Conservation (phyloP, 1,284 basidiomycete genomes). For the Anthracocystis walkeri region DNA sequence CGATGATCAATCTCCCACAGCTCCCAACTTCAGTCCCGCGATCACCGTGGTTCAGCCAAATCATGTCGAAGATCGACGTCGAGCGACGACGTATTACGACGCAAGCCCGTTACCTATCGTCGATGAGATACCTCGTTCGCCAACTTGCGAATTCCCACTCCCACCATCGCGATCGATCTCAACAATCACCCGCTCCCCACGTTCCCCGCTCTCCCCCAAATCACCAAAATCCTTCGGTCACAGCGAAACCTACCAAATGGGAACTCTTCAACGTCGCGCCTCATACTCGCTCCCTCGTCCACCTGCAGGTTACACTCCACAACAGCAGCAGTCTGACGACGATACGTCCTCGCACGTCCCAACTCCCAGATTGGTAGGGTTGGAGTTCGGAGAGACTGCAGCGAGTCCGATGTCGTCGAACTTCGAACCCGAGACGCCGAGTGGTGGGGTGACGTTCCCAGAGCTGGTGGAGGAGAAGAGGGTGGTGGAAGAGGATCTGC, state of each 20-base stretch:
- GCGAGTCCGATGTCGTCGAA: conserved; percentile 14
- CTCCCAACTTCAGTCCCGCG: conserved; percentile 18
- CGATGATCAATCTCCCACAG: conserved; percentile 23
- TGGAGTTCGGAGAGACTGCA: conserved; percentile 7
- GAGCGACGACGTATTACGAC: conserved; percentile 32
- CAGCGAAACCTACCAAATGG: conserved; percentile 26
- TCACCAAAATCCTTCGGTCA: conserved; percentile 13
- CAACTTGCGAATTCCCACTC: neutral
- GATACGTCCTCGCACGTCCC: conserved; percentile 1
- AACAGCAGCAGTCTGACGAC: neutral
- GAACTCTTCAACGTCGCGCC: neutral
- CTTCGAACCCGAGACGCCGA: conserved; percentile 34
- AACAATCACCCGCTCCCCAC: neutral
- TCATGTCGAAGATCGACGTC: neutral
- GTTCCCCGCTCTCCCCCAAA: conserved; percentile 4
- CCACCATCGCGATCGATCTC: neutral
- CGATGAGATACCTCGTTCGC: conserved; percentile 10
- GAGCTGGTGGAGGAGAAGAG: neutral
- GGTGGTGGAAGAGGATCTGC: conserved; percentile 16
- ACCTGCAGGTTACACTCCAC: neutral
- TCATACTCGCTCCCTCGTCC: conserved; percentile 30
- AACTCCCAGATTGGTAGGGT: conserved; percentile 8
- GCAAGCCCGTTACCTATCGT: conserved; percentile 18
- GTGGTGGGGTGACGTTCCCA: conserved; percentile 8
- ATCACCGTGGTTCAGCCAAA: neutral